Evolutionary conservation across 306 rosid genomes (phyloP).

Genomic region (Sesbania bispinosa): DNA sequence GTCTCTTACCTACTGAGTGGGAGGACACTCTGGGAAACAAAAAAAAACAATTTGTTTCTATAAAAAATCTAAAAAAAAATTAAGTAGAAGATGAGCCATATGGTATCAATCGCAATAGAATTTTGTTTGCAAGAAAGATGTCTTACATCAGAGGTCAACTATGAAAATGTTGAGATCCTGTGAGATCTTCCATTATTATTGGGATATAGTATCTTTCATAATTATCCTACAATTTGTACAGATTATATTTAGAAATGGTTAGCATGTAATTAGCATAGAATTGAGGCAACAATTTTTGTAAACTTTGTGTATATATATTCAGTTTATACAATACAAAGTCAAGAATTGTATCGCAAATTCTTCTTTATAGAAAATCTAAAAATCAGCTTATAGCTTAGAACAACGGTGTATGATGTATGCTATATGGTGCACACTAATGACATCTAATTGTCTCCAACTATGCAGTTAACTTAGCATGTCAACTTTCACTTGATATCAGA

Average conservation of each 20-base stretch:
- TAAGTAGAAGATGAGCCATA: neutral
- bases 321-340: too few species aligned
- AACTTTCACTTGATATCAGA: neutral
- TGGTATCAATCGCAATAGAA: neutral
- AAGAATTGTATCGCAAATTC: too few species aligned
- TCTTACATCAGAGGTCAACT: neutral
- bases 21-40: too few species aligned
- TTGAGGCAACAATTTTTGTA: too few species aligned
- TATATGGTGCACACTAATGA: conserved; percentile 15
- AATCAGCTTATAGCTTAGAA: neutral
- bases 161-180: neutral
- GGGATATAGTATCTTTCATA: too few species aligned
- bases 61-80: neutral
- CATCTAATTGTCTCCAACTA: neutral
- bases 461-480: neutral
- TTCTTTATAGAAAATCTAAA: too few species aligned
- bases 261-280: too few species aligned
- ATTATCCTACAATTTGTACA: too few species aligned
- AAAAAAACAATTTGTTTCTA: neutral
- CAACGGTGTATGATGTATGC: neutral
- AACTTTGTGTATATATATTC: too few species aligned
- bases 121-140: neutral
- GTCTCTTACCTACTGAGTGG: too few species aligned
- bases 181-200: too few species aligned
- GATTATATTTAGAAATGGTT: too few species aligned